Evolutionary conservation across 2,329 filamentous ascomycete species (phyloP).

Genomic region (Clarireedia monteithiana): DNA sequence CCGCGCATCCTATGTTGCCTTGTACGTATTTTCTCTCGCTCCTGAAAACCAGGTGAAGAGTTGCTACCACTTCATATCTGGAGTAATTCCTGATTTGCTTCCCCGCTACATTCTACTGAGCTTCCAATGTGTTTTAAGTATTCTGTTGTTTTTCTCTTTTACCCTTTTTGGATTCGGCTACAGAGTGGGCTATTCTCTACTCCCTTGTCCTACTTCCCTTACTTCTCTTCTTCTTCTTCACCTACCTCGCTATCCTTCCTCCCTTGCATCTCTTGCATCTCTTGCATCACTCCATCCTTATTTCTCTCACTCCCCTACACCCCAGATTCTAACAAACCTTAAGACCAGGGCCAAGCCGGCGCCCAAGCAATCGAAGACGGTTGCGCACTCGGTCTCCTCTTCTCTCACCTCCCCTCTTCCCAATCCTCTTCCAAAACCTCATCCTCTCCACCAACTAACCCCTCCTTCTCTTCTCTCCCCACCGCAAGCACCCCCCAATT

Average conservation of each 20-base stretch:
- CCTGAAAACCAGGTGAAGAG: no score
- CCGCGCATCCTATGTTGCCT: conserved; percentile 61
- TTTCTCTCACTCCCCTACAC: background rate
- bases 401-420: background rate
- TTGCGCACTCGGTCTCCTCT: conserved; percentile 37
- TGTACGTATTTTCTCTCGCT: conserved; percentile 15
- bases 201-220: no score
- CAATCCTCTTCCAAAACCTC: background rate
- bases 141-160: no score
- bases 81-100: no score
- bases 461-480: background rate
- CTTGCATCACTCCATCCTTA: background rate
- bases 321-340: background rate
- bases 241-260: no score
- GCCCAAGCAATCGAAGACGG: conserved; percentile 61
- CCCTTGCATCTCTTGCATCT: no score
- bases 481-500: background rate
- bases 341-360: conserved; percentile 52
- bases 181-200: no score
- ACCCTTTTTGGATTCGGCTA: no score
- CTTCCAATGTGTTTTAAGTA: no score
- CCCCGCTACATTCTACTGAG: background rate
- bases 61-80: no score
- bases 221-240: no score
- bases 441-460: background rate